Evolutionary conservation across 2,329 filamentous ascomycete species (phyloP), one percentile per base, ranked within the genome.

Genomic region (Trichoderma guizhouense): DNA sequence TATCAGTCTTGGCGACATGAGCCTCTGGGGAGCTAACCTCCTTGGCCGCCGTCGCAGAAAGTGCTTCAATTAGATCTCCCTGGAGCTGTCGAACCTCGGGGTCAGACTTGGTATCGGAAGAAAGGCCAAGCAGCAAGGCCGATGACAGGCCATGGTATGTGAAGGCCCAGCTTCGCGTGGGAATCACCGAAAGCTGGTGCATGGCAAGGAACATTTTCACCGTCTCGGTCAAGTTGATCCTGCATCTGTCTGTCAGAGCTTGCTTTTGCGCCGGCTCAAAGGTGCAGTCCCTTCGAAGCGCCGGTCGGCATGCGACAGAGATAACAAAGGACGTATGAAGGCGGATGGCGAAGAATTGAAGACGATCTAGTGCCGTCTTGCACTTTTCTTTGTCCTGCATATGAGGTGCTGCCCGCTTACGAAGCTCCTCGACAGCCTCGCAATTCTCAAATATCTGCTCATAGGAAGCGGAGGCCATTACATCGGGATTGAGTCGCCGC

Each of bases 171-270:
- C 88, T 91, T 30, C 89, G 83, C 0, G 89, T 91, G 1, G 89
- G 89, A 61, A 91, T 91, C 9, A 90, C 87, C 2, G 89, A 91
- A 34, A 91, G 81, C 74, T 90, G 89, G 78, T 91, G 89, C 89
- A 91, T 91, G 18, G 89, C 88, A 26, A 91, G 82, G 76, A 91
- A 91, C 89, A 91, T 91, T 53, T 88, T 86, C 12, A 91, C 89
- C 14, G 89, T 91, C 77, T 91, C 89, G 7, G 88, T 88, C 30
- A 91, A 81, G 76, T 90, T 91, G 18, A 83, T 80, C 77, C 90
- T 90, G 82, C 89, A 91, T 71, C 86, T 85, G 32, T 87, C 85
- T 2, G 87, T 86, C 0, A 91, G 81, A 1, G 84, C 79, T 58
- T 83, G 83, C 75, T 89, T 89, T 75, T 91, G 88, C 1, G 82